Base-by-base conservation (phyloP, 2,329 filamentous ascomycete genomes). In the Botryosphaeria dothidea region DNA sequence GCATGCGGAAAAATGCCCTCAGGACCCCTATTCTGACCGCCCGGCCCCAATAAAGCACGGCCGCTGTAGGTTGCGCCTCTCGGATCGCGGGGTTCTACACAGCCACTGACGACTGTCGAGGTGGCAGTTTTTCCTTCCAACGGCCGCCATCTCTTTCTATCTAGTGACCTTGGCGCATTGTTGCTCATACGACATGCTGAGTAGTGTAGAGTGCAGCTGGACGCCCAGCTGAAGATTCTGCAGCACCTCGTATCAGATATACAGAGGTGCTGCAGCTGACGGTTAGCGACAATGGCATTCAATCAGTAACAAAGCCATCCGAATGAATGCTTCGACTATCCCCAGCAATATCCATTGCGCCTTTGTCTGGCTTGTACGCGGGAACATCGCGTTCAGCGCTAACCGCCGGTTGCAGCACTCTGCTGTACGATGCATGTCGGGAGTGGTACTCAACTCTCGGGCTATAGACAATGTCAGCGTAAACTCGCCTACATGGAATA, bases 21-120 rank as follows among this genome's bases (percentile, higher is more conserved):
- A 36, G 41, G 38, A n/a, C 56, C 56, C 56, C 56, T 60, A 60
- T 60, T 34, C 56, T 46, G 56, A 60, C 56, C 56, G 56, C 56
- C n/a, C 13, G 25, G 56, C 38, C 38, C 41, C 41, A 60, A 60
- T 60, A 60, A 46, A 60, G 56, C 56, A 60, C 56, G 56, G 56
- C 27, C 56, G 8, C n/a, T 60, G 56, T 34, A 8, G n/a, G 31
- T 60, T 60, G 56, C 41, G 38, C 56, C 56, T 60, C 41, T 34
- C 31, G 41, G 25, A 60, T 60, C 56, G 38, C 27, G 41, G 56
- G 56, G 56, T 60, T 41, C 13, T 60, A 41, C 56, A 60, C 56
- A 60, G 56, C 56, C 56, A 60, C 56, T 25, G 56, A 46, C 41
- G 41, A 60, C 56, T 25, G 56, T 34, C 41, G 41, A 34, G 46